Conservation (phyloP, 148 eudicot genomes). For the Polygonum aviculare region DNA sequence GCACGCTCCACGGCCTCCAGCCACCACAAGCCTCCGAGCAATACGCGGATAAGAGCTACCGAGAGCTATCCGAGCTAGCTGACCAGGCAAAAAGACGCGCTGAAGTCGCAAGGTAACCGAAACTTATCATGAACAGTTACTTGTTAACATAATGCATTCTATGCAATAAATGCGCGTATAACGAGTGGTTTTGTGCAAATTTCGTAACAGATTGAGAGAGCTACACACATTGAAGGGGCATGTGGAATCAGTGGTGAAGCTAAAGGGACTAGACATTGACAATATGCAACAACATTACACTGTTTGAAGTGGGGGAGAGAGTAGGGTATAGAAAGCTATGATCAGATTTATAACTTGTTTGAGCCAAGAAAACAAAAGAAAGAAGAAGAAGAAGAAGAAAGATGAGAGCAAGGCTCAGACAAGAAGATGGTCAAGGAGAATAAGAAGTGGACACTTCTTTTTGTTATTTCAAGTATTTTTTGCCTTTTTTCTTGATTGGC, state of each 20-base stretch:
- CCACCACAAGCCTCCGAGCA: slow-evolving; percentile 31
- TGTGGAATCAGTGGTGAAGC: slow-evolving; percentile 25
- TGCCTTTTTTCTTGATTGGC: neutral
- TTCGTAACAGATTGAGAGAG: slow-evolving; percentile 17
- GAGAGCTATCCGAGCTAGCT: slow-evolving; percentile 62
- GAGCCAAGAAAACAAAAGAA: neutral
- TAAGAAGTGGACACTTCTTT: neutral
- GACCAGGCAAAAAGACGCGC: slow-evolving; percentile 81
- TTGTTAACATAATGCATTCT: no score
- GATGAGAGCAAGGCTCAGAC: neutral
- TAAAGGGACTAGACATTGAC: slow-evolving; percentile 25
- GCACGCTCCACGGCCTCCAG: slow-evolving; percentile 69
- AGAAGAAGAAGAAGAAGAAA: neutral
- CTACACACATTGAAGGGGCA: slow-evolving; percentile 27
- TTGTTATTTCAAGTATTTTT: neutral
- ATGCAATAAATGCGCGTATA: no score
- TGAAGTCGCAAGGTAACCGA: slow-evolving; percentile 57
- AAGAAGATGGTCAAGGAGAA: slow-evolving; percentile 6
- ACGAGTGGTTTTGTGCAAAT: no score
- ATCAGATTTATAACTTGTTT: neutral
- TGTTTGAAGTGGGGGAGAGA: slow-evolving; percentile 4
- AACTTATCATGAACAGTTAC: neutral
- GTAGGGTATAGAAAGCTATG: neutral
- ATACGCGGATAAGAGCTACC: slow-evolving; percentile 44
- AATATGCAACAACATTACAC: slow-evolving; percentile 26